Percentiles rank a stretch among this genome's conserved stretches.
phyloP scores from a whole-genome alignment of 345 rosid genomes.

The Carallia brachiata region DNA sequence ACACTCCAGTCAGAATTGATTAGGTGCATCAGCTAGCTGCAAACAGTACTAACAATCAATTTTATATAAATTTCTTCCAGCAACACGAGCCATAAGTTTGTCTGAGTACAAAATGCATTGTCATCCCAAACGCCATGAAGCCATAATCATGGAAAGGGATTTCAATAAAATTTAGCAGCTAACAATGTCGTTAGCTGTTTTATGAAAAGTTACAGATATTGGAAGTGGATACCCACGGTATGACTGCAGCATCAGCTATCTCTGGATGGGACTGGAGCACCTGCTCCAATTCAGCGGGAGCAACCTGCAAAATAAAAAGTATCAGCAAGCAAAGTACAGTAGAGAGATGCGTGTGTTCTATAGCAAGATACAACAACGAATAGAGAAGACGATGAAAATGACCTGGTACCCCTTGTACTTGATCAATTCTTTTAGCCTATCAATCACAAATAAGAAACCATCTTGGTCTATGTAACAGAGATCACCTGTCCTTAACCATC shows the following conservation, averaged over 20 bases:
- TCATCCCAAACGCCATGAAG: too few relatives aligned
- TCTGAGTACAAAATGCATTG: too few relatives aligned
- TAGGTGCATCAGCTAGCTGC: background rate
- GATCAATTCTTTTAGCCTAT: constrained; percentile 46
- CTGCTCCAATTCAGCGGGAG: constrained; percentile 58
- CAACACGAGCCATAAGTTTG: background rate
- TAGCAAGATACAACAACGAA: background rate
- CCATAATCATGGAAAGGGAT: too few relatives aligned
- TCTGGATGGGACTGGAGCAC: constrained; percentile 43
- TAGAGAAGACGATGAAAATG: background rate
- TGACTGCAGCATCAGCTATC: constrained; percentile 51
- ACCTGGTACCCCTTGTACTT: constrained; percentile 48
- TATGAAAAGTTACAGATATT: background rate
- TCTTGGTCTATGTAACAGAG: constrained; percentile 36
- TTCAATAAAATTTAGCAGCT: too few relatives aligned
- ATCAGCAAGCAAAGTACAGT: background rate
- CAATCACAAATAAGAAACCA: constrained; percentile 38
- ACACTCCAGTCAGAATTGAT: background rate
- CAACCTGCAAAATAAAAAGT: constrained; percentile 32
- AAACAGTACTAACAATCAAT: background rate
- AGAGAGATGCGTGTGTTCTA: background rate
- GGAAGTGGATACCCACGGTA: constrained; percentile 32
- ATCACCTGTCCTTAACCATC: constrained; percentile 49
- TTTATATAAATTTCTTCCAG: background rate
- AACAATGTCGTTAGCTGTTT: background rate